Conservation (phyloP, 495 filamentous ascomycete genomes). For the Neurospora intermedia region DNA sequence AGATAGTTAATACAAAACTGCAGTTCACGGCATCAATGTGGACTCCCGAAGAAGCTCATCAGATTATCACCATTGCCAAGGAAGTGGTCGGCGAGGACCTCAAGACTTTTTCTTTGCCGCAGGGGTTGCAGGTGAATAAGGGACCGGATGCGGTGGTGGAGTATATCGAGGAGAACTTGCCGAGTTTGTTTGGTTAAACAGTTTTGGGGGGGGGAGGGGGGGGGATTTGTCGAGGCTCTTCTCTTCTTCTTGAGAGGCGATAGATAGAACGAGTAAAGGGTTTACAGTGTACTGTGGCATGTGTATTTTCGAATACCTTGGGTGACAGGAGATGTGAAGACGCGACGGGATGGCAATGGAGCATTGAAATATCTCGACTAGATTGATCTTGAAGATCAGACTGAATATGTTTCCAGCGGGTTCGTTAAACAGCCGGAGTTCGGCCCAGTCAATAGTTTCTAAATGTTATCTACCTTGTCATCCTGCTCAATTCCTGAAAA, state of each 20-base stretch:
- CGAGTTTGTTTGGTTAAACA: constrained; percentile 30
- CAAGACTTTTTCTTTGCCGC: constrained; percentile 50
- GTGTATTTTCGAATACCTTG: background rate
- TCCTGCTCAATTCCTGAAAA: too few species aligned
- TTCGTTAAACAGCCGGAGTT: too few species aligned
- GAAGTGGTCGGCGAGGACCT: constrained; percentile 29
- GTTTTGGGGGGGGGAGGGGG: too few species aligned
- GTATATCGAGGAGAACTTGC: constrained; percentile 50
- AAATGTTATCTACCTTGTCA: too few species aligned
- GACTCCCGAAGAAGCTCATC: constrained; percentile 44
- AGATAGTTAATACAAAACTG: constrained; percentile 1
- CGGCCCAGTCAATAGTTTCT: too few species aligned
- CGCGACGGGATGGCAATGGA: background rate
- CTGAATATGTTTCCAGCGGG: background rate
- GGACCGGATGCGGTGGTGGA: constrained; percentile 58
- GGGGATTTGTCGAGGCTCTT: too few species aligned
- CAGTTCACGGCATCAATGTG: constrained; percentile 52
- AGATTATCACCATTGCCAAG: constrained; percentile 46
- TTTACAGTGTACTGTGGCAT: too few species aligned
- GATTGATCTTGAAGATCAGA: background rate
- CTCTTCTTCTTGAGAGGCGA: too few species aligned
- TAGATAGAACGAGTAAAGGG: too few species aligned
- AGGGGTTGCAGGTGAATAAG: constrained; percentile 51
- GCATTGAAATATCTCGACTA: background rate
- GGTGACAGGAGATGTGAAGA: background rate